Percentiles rank a stretch among this genome's conserved stretches.
Conservation (phyloP, 306 rosid genomes). For the Macrotyloma uniflorum region DNA sequence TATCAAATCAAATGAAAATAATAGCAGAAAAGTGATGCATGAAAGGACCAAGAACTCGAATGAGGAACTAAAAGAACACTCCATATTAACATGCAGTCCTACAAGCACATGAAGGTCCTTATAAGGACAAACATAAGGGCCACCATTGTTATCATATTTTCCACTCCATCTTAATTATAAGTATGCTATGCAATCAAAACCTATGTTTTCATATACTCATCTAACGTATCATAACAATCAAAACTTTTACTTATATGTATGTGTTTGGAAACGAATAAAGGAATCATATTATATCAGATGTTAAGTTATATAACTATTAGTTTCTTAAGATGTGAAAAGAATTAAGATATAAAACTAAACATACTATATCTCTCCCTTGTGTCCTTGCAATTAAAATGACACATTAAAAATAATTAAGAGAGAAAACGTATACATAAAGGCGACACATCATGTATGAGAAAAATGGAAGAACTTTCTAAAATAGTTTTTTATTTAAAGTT, state of each 20-base stretch:
- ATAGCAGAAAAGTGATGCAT: background rate
- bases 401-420: no score
- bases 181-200: background rate
- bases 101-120: conserved; percentile 16
- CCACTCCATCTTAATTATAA: background rate
- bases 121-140: conserved; percentile 2
- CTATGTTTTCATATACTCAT: background rate
- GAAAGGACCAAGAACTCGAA: background rate
- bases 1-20: conserved; percentile 1
- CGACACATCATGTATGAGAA: no score
- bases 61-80: background rate
- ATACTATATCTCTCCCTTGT: no score
- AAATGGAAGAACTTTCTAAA: no score
- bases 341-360: no score
- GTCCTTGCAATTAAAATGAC: no score
- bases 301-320: no score
- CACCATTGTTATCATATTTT: background rate
- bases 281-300: no score
- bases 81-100: background rate
- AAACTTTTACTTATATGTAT: background rate
- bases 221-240: background rate
- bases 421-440: no score
- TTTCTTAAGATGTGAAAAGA: no score
- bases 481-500: no score
- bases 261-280: no score